These are phyloP conservation scores for Solanum sitiens DNA, from an alignment of 257 asterid genomes.

Conservation along the genomic window DNA sequence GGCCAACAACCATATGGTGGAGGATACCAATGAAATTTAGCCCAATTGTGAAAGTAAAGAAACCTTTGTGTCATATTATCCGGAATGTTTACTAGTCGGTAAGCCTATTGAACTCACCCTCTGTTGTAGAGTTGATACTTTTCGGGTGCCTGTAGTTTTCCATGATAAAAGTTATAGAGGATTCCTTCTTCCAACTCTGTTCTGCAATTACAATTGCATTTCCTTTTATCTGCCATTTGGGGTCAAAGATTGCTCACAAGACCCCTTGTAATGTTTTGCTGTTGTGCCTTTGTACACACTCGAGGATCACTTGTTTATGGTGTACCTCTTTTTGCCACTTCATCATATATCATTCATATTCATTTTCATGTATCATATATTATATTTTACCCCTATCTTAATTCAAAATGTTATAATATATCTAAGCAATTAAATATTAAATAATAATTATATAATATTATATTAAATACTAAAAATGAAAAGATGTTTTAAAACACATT, in stretches of 20 bases:
- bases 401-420: too few species aligned
- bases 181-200: neutral
- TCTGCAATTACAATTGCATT: neutral
- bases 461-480: too few species aligned
- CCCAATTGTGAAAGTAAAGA: neutral
- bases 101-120: neutral
- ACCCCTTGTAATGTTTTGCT: neutral
- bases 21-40: slow-evolving; percentile 48
- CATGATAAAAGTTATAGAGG: neutral
- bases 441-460: too few species aligned
- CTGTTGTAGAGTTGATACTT: neutral
- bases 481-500: too few species aligned
- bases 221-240: neutral
- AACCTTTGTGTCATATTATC: neutral
- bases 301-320: neutral
- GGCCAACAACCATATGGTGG: slow-evolving; percentile 77
- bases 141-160: neutral
- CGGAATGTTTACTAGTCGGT: neutral
- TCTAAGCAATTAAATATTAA: too few species aligned
- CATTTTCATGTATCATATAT: too few species aligned
- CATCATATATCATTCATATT: neutral
- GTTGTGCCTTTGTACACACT: neutral
- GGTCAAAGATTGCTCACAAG: neutral
- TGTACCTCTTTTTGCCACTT: neutral
- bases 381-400: too few species aligned